Evolutionary conservation across 129 eudicot species (phyloP).

Genomic region (Arctium minus): DNA sequence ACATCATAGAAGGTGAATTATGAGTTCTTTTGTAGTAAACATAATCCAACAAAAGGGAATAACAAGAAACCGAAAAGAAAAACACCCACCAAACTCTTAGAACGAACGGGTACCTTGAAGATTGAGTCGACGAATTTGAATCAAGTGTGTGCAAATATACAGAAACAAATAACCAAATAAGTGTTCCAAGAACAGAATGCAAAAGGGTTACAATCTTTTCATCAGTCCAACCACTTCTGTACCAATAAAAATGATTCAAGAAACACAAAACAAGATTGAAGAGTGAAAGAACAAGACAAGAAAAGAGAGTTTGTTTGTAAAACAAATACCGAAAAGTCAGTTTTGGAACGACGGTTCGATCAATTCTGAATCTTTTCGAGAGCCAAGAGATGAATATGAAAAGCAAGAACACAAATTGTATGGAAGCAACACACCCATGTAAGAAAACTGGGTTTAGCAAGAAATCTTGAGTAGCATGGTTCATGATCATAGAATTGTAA

Average conservation of each 20-base stretch:
- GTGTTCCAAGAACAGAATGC: slow-evolving; percentile 45
- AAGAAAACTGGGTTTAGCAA: slow-evolving; percentile 42
- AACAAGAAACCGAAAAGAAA: slow-evolving; percentile 53
- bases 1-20: slow-evolving; percentile 15
- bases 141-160: slow-evolving; percentile 42
- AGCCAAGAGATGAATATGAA: slow-evolving; percentile 29
- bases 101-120: slow-evolving; percentile 46
- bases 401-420: slow-evolving; percentile 39
- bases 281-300: slow-evolving; percentile 35
- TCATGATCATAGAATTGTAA: not conserved
- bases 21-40: slow-evolving; percentile 32
- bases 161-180: slow-evolving; percentile 50
- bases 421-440: slow-evolving; percentile 26
- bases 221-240: slow-evolving; percentile 66
- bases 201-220: slow-evolving; percentile 48
- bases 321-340: slow-evolving; percentile 19
- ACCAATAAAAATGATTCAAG: slow-evolving; percentile 58
- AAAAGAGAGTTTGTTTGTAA: slow-evolving; percentile 40
- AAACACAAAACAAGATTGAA: slow-evolving; percentile 52
- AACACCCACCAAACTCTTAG: slow-evolving; percentile 75
- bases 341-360: slow-evolving; percentile 24
- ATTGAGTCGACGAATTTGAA: slow-evolving; percentile 14
- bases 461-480: not conserved
- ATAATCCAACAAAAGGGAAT: slow-evolving; percentile 50
- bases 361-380: slow-evolving; percentile 15